Base-by-base conservation (phyloP, 2,329 filamentous ascomycete genomes). In the Talaromyces sp. region DNA sequence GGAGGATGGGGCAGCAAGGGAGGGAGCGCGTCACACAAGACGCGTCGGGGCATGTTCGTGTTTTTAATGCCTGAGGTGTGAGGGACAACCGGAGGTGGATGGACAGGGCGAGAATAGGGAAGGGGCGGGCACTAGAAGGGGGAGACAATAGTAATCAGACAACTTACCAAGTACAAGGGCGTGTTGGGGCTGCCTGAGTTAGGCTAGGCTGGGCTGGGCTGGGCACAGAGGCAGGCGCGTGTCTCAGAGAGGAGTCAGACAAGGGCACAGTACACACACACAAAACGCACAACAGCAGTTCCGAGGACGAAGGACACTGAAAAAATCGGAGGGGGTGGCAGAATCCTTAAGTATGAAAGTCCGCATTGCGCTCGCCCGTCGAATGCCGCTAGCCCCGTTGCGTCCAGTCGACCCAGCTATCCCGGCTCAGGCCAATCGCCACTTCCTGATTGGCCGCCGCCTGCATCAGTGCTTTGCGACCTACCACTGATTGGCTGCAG, bases 281-380 rank as follows among this genome's bases (percentile, higher is more conserved):
- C 52, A 64, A 57, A 39, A 60, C 64, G 63, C 64, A 66, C 71
- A 72, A 68, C 69, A 61, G 71, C 71, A 72, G 70, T 70, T 74
- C 72, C 73, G 63, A 75, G 73, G 75, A 75, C 74, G 71, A 75
- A 73, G 41, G 52, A 75, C 70, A 71, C 70, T 73, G 73, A 73
- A 72, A 70, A 75, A 77, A 70, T 73, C 72, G 70, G 73, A 74
- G 72, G 74, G 75, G 75, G 74, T 76, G 74, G 72, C 72, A 76
- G 75, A 77, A 77, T 76, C 71, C 75, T 78, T 78, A 78, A 78
- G 75, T 78, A 78, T 72, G 75, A 73, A 70, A 73, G 72, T 68
- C 68, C 71, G 70, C 68, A 68, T 73, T 72, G 71, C 72, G 70
- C 71, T 73, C 68, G 69, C 69, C 74, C 71, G 72, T 68, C 70